These are phyloP conservation scores for Suhomyces kunorum DNA, from an alignment of 1,139 yeast species.

Conservation along the genomic window DNA sequence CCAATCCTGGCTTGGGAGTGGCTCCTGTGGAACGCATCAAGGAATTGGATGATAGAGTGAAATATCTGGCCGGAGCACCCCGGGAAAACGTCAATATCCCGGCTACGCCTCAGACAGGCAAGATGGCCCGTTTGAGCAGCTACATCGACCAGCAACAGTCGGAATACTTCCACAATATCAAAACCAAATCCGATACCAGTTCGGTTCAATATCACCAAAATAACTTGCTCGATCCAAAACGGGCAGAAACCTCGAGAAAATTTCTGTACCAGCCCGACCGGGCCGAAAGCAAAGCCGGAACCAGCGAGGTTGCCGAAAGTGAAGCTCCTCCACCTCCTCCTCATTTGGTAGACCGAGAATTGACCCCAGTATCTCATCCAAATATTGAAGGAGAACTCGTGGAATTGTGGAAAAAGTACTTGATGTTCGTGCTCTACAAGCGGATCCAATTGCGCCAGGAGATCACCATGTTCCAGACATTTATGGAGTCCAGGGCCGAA, in stretches of 20 bases:
- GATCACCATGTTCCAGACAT: slow-evolving; percentile 37
- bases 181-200: slow-evolving; percentile 16
- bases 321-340: slow-evolving; percentile 34
- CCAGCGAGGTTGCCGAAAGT: slow-evolving; percentile 22
- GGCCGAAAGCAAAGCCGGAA: slow-evolving; percentile 2
- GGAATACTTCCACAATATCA: slow-evolving; percentile 18
- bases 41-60: slow-evolving; percentile 29
- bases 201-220: slow-evolving; percentile 22
- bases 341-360: slow-evolving; percentile 16
- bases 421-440: slow-evolving; percentile 37
- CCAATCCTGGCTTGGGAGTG: slow-evolving; percentile 34
- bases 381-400: slow-evolving; percentile 18
- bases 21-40: slow-evolving; percentile 21
- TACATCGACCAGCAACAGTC: slow-evolving; percentile 35
- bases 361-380: slow-evolving; percentile 3
- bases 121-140: slow-evolving; percentile 26
- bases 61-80: slow-evolving; percentile 32
- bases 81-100: slow-evolving; percentile 12
- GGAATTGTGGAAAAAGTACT: slow-evolving; percentile 42
- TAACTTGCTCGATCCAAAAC: slow-evolving; percentile 16
- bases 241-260: slow-evolving; percentile 5
- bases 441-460: slow-evolving; percentile 47
- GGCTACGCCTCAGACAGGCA: slow-evolving; percentile 14
- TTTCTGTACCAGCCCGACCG: slow-evolving; percentile 4
- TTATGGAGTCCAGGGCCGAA: slow-evolving; percentile 19